Percentiles rank a stretch among this genome's conserved stretches.
Evolutionary conservation across 1,139 yeast species (phyloP).

Genomic region (Yamadazyma aaseri): DNA sequence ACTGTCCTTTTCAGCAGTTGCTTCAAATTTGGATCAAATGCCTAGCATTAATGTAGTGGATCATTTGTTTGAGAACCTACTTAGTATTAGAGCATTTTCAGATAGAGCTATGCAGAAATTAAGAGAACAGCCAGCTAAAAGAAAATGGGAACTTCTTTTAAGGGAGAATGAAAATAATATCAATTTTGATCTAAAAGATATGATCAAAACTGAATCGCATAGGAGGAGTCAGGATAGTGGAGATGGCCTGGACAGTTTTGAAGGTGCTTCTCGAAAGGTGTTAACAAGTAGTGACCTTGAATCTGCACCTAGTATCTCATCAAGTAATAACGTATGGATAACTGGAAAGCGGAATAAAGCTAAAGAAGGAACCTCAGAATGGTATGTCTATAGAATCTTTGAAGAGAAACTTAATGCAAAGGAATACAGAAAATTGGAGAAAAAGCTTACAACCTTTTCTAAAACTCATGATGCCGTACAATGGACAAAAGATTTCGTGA

Average conservation of each 20-base stretch:
- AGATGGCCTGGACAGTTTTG: constrained; percentile 4
- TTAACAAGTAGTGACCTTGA: constrained; percentile 10
- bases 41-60: constrained; percentile 40
- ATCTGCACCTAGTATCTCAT: constrained; percentile 2
- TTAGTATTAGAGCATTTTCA: constrained; percentile 39
- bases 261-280: constrained; percentile 2
- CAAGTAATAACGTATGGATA: background rate
- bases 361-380: constrained; percentile 43
- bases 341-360: constrained; percentile 7
- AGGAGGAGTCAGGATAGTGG: constrained; percentile 4
- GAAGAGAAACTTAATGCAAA: constrained; percentile 31
- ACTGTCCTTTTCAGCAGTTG: constrained; percentile 34
- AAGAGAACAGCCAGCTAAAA: constrained; percentile 29
- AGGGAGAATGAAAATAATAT: constrained; percentile 41
- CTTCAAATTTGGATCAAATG: constrained; percentile 31
- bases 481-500: constrained; percentile 37
- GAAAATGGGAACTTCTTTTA: constrained; percentile 49
- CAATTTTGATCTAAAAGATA: constrained; percentile 31
- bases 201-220: constrained; percentile 10
- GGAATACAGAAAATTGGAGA: constrained; percentile 38
- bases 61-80: constrained; percentile 35
- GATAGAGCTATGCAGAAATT: constrained; percentile 32
- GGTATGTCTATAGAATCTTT: constrained; percentile 42
- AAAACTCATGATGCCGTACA: constrained; percentile 19
- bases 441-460: constrained; percentile 24